Evolutionary conservation across 2,329 filamentous ascomycete genomes (phyloP), one percentile per base, ranked within the genome.

Genomic region (Pseudomassariella vexata): DNA sequence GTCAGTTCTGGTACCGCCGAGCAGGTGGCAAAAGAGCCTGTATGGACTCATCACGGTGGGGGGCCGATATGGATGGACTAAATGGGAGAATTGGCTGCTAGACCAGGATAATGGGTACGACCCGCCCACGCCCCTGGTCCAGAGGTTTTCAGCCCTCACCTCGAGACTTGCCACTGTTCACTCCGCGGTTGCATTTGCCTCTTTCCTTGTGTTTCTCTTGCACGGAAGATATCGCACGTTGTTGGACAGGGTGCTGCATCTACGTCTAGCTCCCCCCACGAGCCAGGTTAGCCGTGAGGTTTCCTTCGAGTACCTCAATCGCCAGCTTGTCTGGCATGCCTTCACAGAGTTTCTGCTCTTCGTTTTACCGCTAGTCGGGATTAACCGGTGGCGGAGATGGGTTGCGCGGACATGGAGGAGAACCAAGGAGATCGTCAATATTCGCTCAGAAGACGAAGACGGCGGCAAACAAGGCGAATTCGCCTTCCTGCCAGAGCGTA

Each of bases 291-390:
- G 79, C 53, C 76, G 90, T 19, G 88, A 96, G 59, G 89, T 98
- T 17, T 94, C 86, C 1, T 96, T 98, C 54, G 92, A 98, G 61
- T 96, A 95, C 51, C 76, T 96, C 30, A 98, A 98, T 57, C 81
- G 92, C 28, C 92, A 98, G 62, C 77, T 98, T 9, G 92, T 98
- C 22, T 98, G 92, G 92, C 92, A 98, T 60, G 92, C 92, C n/a
- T 95, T 98, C 50, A 98, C 92, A 17, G 92, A 98, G 56, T 98
- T 98, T 49, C 68, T 98, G n/a, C 74, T 98, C 19, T 98, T 96
- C 57, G 75, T 96, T 12, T 70, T 98, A n/a, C 92, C 92, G 0
- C 73, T 98, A n/a, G 85, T 98, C 24, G 92, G 92, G 31, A 90
- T 98, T 46, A 82, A 85, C 50, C 77, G 88, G 44, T 98, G 92